Conservation (phyloP, 192 early-diverging fungal genomes). For the Thamnidium elegans region DNA sequence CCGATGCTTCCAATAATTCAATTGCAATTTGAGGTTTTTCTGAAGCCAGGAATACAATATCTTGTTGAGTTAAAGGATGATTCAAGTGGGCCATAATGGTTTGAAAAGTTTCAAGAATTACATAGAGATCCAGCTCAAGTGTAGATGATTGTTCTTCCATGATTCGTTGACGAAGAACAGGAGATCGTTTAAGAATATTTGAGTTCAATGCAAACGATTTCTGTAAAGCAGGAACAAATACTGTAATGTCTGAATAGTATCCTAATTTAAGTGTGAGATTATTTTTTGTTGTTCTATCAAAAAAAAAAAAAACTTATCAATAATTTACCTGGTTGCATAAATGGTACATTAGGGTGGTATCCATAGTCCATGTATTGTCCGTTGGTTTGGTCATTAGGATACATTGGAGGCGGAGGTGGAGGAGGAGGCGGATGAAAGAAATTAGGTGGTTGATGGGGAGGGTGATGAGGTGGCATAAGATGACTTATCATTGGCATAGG, state of each 20-base stretch:
- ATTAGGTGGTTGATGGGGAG: slow-evolving; percentile 8
- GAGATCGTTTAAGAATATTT: slow-evolving; percentile 22
- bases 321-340: slow-evolving; percentile 4
- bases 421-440: slow-evolving; percentile 13
- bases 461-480: slow-evolving; percentile 4
- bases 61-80: slow-evolving; percentile 2
- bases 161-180: slow-evolving; percentile 14
- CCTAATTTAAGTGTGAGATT: slow-evolving; percentile 1
- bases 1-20: slow-evolving; percentile 19
- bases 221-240: slow-evolving; percentile 13
- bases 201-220: slow-evolving; percentile 24
- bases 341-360: neutral
- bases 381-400: slow-evolving; percentile 8
- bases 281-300: neutral
- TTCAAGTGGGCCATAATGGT: slow-evolving; percentile 15
- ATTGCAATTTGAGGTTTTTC: slow-evolving; percentile 19
- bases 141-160: slow-evolving; percentile 4
- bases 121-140: slow-evolving; percentile 7
- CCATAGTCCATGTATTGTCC: slow-evolving; percentile 5
- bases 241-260: slow-evolving; percentile 22
- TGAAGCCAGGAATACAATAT: slow-evolving; percentile 1
- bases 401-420: slow-evolving; percentile 8
- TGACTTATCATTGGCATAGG: slow-evolving; percentile 16
- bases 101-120: slow-evolving; percentile 15
- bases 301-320: no score